Evolutionary conservation across 2,329 filamentous ascomycete species (phyloP).

Genomic region (Fusarium penzigii): DNA sequence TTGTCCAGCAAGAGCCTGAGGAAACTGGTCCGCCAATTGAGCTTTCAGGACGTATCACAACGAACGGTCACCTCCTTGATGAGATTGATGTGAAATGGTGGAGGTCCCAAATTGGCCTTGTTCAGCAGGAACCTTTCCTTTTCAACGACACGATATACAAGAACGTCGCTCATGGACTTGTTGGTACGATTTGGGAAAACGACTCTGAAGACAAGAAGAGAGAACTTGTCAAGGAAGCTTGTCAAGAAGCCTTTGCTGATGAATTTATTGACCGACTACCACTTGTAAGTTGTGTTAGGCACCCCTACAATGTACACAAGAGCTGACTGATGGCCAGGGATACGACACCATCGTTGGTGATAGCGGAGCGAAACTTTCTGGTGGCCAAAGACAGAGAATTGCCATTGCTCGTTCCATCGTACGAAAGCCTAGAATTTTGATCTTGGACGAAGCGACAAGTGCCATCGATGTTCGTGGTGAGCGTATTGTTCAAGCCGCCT

Average conservation of each 20-base stretch:
- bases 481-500: slow-evolving; percentile 63
- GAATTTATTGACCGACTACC: slow-evolving; percentile 69
- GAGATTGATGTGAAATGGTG: slow-evolving; percentile 64
- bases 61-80: slow-evolving; percentile 54
- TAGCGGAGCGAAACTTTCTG: slow-evolving; percentile 73
- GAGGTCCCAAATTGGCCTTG: slow-evolving; percentile 63
- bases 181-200: slow-evolving; percentile 54
- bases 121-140: slow-evolving; percentile 68
- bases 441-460: slow-evolving; percentile 77
- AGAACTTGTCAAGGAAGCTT: slow-evolving; percentile 63
- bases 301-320: neutral
- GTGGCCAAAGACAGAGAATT: slow-evolving; percentile 83
- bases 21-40: slow-evolving; percentile 45
- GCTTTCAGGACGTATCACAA: slow-evolving; percentile 49
- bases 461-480: slow-evolving; percentile 59
- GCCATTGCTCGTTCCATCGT: slow-evolving; percentile 77
- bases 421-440: slow-evolving; percentile 68
- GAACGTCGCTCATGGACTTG: slow-evolving; percentile 62
- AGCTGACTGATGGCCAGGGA: slow-evolving; percentile 43
- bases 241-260: slow-evolving; percentile 67
- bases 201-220: slow-evolving; percentile 56
- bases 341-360: slow-evolving; percentile 78
- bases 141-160: slow-evolving; percentile 66
- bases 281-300: slow-evolving; percentile 37
- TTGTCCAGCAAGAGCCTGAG: slow-evolving; percentile 34